Conservation (phyloP, 2,329 filamentous ascomycete genomes). For the Pezicula rhizophila region DNA sequence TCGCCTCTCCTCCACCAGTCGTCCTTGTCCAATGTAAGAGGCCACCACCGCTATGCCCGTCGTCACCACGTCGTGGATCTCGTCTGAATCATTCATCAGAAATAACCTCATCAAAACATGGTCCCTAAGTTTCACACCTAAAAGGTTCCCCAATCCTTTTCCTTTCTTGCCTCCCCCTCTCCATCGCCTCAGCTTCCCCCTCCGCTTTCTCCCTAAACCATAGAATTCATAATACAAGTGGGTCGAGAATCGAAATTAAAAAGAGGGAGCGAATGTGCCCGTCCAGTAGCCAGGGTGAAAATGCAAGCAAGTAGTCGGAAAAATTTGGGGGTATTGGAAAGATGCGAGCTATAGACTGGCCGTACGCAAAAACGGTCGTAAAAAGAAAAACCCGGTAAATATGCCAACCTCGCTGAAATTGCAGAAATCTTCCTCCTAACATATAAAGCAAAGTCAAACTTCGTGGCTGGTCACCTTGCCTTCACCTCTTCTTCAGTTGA, state of each 20-base stretch:
- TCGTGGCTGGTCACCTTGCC: slow-evolving; percentile 1
- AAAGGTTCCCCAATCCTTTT: no score
- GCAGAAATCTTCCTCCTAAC: background rate
- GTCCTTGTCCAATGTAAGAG: no score
- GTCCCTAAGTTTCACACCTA: no score
- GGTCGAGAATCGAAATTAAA: background rate
- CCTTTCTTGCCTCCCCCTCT: no score
- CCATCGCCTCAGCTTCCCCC: no score
- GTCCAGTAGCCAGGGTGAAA: background rate
- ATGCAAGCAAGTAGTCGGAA: background rate
- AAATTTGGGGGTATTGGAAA: background rate
- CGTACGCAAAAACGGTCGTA: background rate
- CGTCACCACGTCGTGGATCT: no score
- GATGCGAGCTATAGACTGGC: background rate
- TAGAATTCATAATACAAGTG: background rate
- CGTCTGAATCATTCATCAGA: no score
- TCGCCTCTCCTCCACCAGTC: no score
- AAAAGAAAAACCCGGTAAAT: background rate
- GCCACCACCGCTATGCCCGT: no score
- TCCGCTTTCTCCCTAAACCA: background rate
- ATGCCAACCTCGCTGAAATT: background rate
- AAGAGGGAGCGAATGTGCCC: background rate
- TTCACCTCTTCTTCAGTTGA: slow-evolving; percentile 8
- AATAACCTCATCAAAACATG: no score
- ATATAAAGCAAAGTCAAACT: background rate